Evolutionary conservation across 2,329 filamentous ascomycete genomes (phyloP).

Genomic region (Fusarium drepaniforme): DNA sequence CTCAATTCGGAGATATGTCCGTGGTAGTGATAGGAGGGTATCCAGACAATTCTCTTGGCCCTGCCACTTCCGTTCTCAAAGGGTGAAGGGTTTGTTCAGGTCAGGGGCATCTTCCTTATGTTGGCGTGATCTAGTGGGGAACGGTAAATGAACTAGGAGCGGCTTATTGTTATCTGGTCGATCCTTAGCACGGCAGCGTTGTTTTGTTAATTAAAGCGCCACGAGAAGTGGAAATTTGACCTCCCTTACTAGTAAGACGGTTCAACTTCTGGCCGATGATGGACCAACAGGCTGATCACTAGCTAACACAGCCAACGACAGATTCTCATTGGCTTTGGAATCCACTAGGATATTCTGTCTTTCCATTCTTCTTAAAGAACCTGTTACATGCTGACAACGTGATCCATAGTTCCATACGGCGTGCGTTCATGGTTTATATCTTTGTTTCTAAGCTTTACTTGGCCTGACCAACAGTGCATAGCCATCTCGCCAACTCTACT

Average conservation of each 20-base stretch:
- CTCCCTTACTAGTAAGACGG: not conserved
- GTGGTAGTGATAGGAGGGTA: not conserved
- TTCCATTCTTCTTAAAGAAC: not conserved
- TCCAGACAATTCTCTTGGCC: not conserved
- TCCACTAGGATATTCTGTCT: not conserved
- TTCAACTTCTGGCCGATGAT: not conserved
- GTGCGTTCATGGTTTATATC: not conserved
- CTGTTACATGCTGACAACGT: not conserved
- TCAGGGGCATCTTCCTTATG: not conserved
- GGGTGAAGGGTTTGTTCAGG: not conserved
- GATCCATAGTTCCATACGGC: not conserved
- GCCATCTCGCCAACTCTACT: slow-evolving; percentile 53
- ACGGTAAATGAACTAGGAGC: not conserved
- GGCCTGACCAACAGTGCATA: slow-evolving; percentile 6
- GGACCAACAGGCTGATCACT: not conserved
- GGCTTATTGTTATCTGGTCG: not conserved
- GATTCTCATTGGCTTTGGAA: too few relatives aligned
- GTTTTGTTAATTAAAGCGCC: not conserved
- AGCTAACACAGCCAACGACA: too few relatives aligned
- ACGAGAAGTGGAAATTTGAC: not conserved
- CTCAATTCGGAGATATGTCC: not conserved
- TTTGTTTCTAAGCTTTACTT: not conserved
- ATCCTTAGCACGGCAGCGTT: not conserved
- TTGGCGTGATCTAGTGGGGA: not conserved
- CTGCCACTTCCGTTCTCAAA: not conserved